phyloP scores from a whole-genome alignment of 495 filamentous ascomycete species.

The Hyaloscypha hepaticicola region DNA sequence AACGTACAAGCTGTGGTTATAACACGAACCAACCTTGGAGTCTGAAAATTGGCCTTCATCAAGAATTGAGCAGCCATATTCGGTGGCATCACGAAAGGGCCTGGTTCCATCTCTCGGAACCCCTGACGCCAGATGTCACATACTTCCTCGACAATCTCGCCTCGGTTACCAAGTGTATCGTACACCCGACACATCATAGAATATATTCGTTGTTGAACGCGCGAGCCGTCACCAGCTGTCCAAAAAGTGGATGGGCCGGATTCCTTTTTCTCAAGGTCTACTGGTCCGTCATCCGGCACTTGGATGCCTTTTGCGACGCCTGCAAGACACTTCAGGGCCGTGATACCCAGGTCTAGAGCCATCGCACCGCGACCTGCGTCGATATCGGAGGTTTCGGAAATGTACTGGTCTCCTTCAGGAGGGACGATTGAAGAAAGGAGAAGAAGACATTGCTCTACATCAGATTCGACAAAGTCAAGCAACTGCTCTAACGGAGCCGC shows the following conservation, averaged over 20 bases:
- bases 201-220: slow-evolving; percentile 54
- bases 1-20: slow-evolving; percentile 78
- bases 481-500: slow-evolving; percentile 61
- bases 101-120: slow-evolving; percentile 73
- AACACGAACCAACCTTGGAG: slow-evolving; percentile 68
- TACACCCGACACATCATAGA: slow-evolving; percentile 34
- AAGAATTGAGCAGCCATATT: slow-evolving; percentile 71
- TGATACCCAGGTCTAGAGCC: slow-evolving; percentile 50
- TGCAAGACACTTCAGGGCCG: slow-evolving; percentile 69
- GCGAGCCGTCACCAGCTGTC: slow-evolving; percentile 53
- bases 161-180: slow-evolving; percentile 54
- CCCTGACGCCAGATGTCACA: slow-evolving; percentile 77
- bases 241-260: slow-evolving; percentile 54
- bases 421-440: slow-evolving; percentile 9
- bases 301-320: slow-evolving; percentile 82
- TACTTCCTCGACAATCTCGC: slow-evolving; percentile 70
- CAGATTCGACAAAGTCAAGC: slow-evolving; percentile 60
- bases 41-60: slow-evolving; percentile 56
- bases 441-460: slow-evolving; percentile 49
- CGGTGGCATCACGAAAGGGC: slow-evolving; percentile 75
- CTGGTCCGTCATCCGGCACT: slow-evolving; percentile 62
- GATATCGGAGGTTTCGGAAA: neutral
- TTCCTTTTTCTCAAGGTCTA: slow-evolving; percentile 59
- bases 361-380: neutral
- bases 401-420: neutral